Conservation (phyloP, 2,329 filamentous ascomycete species). For the Neurospora sp. region DNA sequence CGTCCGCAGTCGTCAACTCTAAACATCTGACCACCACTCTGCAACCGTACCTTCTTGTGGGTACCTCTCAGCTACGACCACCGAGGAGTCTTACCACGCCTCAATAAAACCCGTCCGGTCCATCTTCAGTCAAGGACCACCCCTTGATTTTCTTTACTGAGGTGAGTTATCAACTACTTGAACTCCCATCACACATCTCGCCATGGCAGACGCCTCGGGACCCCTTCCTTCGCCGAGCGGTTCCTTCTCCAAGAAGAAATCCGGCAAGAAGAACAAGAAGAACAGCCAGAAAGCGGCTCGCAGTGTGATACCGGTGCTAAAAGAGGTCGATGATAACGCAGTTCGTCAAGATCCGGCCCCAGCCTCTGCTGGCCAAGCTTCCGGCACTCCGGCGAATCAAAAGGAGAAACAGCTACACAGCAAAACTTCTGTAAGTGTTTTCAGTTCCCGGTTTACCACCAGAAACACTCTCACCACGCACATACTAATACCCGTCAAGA, state of each 20-base stretch:
- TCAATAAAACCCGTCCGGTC: neutral
- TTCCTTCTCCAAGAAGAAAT: slow-evolving; percentile 1
- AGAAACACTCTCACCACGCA: neutral
- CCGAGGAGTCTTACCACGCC: neutral
- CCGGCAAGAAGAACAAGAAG: slow-evolving; percentile 5
- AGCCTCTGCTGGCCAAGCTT: neutral
- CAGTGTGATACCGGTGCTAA: neutral
- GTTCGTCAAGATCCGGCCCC: neutral
- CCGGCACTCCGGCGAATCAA: neutral
- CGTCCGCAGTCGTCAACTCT: neutral
- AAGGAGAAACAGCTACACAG: neutral
- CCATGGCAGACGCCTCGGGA: neutral
- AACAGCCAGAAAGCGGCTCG: slow-evolving; percentile 1
- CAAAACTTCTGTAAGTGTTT: neutral
- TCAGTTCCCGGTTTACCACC: neutral
- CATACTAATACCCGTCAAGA: neutral
- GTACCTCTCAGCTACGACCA: neutral
- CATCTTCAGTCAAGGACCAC: neutral
- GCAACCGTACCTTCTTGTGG: neutral
- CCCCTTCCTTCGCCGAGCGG: neutral
- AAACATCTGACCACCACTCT: neutral
- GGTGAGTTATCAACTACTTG: neutral
- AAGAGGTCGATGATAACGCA: slow-evolving; percentile 7
- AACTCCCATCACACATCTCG: neutral
- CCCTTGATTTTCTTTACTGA: neutral